These are phyloP conservation scores for Aurantiochytrium sp. DNA, from an alignment of 108 stramenopile genomes.

Conservation along the genomic window DNA sequence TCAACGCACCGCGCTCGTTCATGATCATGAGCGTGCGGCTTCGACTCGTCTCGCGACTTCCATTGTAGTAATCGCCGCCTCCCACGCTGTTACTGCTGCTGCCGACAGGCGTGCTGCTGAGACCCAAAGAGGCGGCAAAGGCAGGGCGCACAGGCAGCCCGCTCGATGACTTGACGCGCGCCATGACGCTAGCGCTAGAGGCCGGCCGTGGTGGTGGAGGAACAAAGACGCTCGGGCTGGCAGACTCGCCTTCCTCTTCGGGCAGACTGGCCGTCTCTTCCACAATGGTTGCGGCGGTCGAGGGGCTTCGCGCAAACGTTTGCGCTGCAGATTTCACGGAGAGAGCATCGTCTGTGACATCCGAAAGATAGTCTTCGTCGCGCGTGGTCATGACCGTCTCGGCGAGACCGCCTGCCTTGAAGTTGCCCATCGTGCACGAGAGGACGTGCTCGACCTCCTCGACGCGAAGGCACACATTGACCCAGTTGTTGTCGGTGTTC, in stretches of 20 bases:
- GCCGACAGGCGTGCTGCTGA: neutral
- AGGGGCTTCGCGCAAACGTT: neutral
- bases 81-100: neutral
- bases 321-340: neutral
- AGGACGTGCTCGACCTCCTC: neutral
- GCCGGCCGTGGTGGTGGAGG: neutral
- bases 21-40: neutral
- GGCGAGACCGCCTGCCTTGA: neutral
- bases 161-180: neutral
- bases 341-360: neutral
- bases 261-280: neutral
- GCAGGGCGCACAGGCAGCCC: neutral
- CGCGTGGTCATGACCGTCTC: neutral
- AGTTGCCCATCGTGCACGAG: neutral
- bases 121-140: neutral
- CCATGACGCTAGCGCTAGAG: neutral
- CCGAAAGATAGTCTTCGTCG: neutral
- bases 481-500: neutral
- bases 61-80: neutral
- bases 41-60: neutral
- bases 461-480: neutral
- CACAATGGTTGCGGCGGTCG: neutral
- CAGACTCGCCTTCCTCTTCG: neutral
- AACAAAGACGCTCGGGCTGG: neutral
- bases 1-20: neutral